Percentiles rank a stretch among this genome's conserved stretches.
Conservation (phyloP, 176 grass and related monocot genomes). For the Zea mays region DNA sequence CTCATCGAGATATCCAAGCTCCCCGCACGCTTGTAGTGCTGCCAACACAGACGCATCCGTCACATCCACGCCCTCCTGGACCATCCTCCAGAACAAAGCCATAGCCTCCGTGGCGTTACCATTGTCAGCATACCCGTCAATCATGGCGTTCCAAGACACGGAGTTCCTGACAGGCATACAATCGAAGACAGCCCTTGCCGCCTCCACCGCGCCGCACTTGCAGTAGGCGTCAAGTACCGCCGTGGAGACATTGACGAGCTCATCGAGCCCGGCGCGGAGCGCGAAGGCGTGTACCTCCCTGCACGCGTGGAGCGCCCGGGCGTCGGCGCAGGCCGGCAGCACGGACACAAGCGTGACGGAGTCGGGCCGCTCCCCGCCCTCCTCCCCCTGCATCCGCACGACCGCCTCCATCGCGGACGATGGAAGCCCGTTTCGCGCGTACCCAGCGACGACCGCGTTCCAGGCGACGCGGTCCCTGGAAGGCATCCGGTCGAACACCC, state of each 20-base stretch:
- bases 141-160: constrained; percentile 66
- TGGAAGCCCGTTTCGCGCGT: constrained; percentile 44
- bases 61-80: constrained; percentile 43
- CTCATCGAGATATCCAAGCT: constrained; percentile 51
- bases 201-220: constrained; percentile 46
- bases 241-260: constrained; percentile 53
- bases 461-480: constrained; percentile 48
- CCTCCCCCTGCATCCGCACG: constrained; percentile 43
- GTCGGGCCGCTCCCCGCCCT: constrained; percentile 36
- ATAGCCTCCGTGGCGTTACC: constrained; percentile 44
- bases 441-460: constrained; percentile 55
- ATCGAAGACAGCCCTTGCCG: constrained; percentile 29
- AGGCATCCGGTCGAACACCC: constrained; percentile 60
- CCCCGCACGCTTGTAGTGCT: constrained; percentile 53
- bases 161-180: constrained; percentile 48
- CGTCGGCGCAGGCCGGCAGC: constrained; percentile 38
- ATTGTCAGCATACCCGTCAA: constrained; percentile 49
- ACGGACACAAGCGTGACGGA: constrained; percentile 50
- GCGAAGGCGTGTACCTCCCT: constrained; percentile 47
- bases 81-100: constrained; percentile 51
- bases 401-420: constrained; percentile 45
- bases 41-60: constrained; percentile 47
- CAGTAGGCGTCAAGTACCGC: constrained; percentile 59
- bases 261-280: constrained; percentile 33
- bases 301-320: constrained; percentile 17